Conservation (phyloP, 2,329 filamentous ascomycete species). For the Phialemonium atrogriseum region DNA sequence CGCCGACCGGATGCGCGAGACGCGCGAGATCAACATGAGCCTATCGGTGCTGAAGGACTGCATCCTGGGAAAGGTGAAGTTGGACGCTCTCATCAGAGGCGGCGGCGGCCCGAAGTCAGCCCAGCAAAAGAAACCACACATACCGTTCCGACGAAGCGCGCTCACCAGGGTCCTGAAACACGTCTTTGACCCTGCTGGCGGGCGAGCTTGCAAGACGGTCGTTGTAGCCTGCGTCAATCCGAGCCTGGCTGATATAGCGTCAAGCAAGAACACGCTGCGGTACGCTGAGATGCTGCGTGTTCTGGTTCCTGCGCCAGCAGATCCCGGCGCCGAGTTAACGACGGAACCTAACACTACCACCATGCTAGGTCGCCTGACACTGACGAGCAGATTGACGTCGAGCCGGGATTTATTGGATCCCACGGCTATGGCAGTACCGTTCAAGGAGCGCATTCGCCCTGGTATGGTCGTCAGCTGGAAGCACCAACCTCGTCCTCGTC, state of each 20-base stretch:
- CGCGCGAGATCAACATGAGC: slow-evolving; percentile 38
- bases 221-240: slow-evolving; percentile 40
- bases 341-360: slow-evolving; percentile 31
- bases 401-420: not conserved
- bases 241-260: slow-evolving; percentile 30
- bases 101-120: slow-evolving; percentile 1
- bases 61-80: slow-evolving; percentile 34
- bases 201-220: slow-evolving; percentile 31
- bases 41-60: slow-evolving; percentile 44
- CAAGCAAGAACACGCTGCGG: slow-evolving; percentile 39
- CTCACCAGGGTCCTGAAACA: slow-evolving; percentile 41
- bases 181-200: slow-evolving; percentile 34
- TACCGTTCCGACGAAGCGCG: slow-evolving; percentile 37
- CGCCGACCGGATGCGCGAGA: slow-evolving; percentile 35
- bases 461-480: slow-evolving; percentile 32
- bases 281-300: slow-evolving; percentile 35
- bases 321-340: slow-evolving; percentile 15
- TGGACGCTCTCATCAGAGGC: slow-evolving; percentile 17
- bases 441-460: slow-evolving; percentile 30
- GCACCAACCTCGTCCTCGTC: no score
- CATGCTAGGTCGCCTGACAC: slow-evolving; percentile 13
- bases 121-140: slow-evolving; percentile 26
- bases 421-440: slow-evolving; percentile 16
- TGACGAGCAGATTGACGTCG: not conserved
- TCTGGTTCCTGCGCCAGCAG: not conserved